phyloP scores from a whole-genome alignment of 768 basidiomycete species.

The Kondoa malvinella region DNA sequence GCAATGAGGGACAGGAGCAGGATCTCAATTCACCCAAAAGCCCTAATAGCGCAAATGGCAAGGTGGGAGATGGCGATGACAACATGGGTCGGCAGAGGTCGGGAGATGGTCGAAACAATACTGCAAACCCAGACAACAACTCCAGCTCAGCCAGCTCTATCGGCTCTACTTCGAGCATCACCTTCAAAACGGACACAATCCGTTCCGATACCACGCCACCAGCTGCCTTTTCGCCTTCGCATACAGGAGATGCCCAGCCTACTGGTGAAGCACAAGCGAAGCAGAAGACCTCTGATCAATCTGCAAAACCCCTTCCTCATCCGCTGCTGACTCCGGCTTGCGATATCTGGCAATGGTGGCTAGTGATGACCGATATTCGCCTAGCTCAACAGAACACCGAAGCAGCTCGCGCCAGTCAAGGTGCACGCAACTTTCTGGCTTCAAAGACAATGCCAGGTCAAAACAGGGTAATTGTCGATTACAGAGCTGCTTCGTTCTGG shows the following conservation, averaged over 20 bases:
- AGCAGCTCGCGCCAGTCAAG: not conserved
- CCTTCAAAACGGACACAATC: not conserved
- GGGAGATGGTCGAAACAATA: not conserved
- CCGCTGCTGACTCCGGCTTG: not conserved
- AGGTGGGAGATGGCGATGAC: not conserved
- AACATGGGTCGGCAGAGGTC: not conserved
- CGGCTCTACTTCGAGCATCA: constrained; percentile 9
- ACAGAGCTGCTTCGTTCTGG: not conserved
- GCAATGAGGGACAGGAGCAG: not conserved
- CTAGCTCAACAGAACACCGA: not conserved
- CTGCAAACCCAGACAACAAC: not conserved
- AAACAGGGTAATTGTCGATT: not conserved
- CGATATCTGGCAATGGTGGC: not conserved
- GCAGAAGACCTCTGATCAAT: not conserved
- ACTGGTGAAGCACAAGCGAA: not conserved
- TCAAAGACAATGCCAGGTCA: not conserved
- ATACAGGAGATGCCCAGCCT: not conserved
- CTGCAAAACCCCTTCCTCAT: not conserved
- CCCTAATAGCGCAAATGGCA: not conserved
- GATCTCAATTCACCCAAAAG: not conserved
- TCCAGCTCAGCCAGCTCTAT: not conserved
- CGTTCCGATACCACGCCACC: not conserved
- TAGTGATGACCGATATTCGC: not conserved
- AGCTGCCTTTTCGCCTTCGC: not conserved
- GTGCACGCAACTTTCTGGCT: not conserved